phyloP scores from a whole-genome alignment of 2,329 filamentous ascomycete genomes.

The Pseudocercospora vitis region DNA sequence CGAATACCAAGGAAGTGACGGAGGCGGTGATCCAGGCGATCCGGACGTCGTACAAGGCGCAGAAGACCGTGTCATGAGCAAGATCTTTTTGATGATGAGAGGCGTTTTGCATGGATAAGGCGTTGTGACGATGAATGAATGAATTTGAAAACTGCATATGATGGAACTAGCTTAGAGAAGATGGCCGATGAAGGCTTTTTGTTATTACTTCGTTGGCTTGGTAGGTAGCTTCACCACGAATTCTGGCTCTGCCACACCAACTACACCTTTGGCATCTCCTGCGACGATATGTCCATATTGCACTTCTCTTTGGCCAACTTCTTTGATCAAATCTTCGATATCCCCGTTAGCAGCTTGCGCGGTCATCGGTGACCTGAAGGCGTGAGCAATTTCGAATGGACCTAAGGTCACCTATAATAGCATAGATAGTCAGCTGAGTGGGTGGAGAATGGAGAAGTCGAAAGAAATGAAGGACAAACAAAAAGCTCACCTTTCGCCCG shows the following conservation, averaged over 20 bases:
- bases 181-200: no score
- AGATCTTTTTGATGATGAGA: no score
- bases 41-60: conserved; percentile 22
- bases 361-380: conserved; percentile 26
- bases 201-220: no score
- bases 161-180: no score
- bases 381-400: conserved; percentile 40
- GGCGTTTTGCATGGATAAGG: no score
- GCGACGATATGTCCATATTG: conserved; percentile 13
- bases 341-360: neutral
- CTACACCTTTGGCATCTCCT: conserved; percentile 10
- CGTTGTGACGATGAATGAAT: no score
- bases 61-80: conserved; percentile 9
- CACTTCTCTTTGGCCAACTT: neutral
- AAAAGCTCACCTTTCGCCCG: neutral
- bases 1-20: conserved; percentile 45
- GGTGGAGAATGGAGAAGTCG: neutral
- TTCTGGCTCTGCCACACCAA: conserved; percentile 21
- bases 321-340: conserved; percentile 1
- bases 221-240: conserved; percentile 9
- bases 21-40: conserved; percentile 46
- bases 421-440: neutral
- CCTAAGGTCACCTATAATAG: conserved; percentile 30
- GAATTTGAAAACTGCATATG: no score
- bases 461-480: neutral